These are phyloP conservation scores for Mycosarcoma maydis DNA, from an alignment of 1,284 basidiomycete species.

Conservation along the genomic window DNA sequence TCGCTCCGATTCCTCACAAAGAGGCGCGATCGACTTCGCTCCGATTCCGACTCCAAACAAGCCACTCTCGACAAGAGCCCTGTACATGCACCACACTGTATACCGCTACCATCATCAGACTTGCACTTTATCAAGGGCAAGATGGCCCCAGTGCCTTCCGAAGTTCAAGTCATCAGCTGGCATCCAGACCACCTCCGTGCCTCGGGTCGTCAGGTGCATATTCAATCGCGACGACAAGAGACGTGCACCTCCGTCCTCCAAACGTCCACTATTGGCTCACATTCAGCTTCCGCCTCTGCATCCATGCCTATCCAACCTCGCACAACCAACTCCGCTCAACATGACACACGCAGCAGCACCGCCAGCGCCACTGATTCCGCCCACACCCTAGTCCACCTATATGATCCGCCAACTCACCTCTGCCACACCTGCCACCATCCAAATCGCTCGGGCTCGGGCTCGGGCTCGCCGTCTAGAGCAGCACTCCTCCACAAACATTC, in stretches of 20 bases:
- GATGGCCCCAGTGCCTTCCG: neutral
- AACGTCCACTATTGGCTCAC: constrained; percentile 3
- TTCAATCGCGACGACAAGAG: neutral
- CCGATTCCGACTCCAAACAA: neutral
- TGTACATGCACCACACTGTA: neutral
- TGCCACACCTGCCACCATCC: no score
- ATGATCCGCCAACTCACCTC: neutral
- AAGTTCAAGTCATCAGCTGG: constrained; percentile 39
- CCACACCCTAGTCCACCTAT: neutral
- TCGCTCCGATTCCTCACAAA: constrained; percentile 31
- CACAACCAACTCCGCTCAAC: neutral
- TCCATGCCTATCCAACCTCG: neutral
- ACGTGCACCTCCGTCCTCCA: no score
- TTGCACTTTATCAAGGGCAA: constrained; percentile 2
- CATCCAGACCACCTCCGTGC: constrained; percentile 1
- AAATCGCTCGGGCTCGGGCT: no score
- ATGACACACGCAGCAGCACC: neutral
- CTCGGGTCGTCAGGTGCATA: constrained; percentile 9
- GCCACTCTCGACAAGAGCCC: neutral
- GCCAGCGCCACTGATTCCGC: neutral
- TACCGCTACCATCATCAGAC: neutral
- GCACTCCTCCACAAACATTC: neutral
- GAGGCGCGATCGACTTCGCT: constrained; percentile 24
- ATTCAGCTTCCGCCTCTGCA: neutral
- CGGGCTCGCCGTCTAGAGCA: neutral